Evolutionary conservation across 2,329 filamentous ascomycete species (phyloP), one percentile per base, ranked within the genome.

Genomic region (Pseudocercospora vitis): DNA sequence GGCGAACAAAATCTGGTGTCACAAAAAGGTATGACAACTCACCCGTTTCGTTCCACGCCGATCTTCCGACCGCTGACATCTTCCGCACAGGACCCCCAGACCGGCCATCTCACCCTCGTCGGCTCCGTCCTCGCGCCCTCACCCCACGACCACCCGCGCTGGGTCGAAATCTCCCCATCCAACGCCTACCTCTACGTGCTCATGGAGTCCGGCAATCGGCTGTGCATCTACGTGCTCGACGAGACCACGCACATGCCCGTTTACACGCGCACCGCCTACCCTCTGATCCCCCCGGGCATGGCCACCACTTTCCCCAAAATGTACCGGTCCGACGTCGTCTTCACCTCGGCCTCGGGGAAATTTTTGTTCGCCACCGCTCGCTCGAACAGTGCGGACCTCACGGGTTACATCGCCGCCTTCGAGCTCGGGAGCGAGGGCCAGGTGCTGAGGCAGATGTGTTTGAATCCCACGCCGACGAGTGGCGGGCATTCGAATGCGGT

Each of bases 401-500:
- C 88, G 1, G 90, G 90, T 37, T 95, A 95, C 71, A 85, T 95
- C 50, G 83, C 88, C 4, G 89, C 86, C 1, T 95, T 95, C 74
- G 82, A 81, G 65, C 80, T 95, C 44, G 78, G 79, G 2, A 78
- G 82, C 1, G 47, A 57, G 1, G 90, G 90, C 1, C 81, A 81
- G 59, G 86, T 95, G 52, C 86, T 91, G 76, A 74, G 79, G 37
- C 89, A 94, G 76, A 81, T 95, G 45, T 89, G 84, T 67, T 77
- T 95, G 45, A 89, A 89, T 66, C 89, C 90, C 0, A 95, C 90
- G 2, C 88, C 89, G 2, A 95, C 89, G 2, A 91, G 88, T 67
- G 90, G 90, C 40, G 90, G 90, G 0, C 90, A 95, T 72, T 91
- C 87, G 57, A 95, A 95, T 67, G 90, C 90, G 0, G 88, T 95